Percentiles rank a stretch among this genome's conserved stretches.
These are phyloP conservation scores for Apiospora saccharicola DNA, from an alignment of 2,329 filamentous ascomycete species.

Conservation along the genomic window DNA sequence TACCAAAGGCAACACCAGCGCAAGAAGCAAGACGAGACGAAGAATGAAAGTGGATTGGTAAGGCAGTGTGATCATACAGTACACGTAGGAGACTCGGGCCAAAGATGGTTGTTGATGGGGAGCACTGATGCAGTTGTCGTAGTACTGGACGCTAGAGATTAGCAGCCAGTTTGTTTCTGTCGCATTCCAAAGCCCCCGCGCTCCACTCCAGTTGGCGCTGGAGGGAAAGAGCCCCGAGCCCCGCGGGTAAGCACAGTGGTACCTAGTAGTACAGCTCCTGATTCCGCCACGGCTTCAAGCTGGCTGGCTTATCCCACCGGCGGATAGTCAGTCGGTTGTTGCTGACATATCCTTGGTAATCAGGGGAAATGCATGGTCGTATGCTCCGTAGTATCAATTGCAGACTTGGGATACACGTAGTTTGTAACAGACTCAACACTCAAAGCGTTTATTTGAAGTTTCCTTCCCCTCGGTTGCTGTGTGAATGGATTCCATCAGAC, in stretches of 20 bases:
- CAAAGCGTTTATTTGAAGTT: background rate
- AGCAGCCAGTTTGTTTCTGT: background rate
- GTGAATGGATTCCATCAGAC: slow-evolving; percentile 3
- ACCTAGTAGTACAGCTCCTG: background rate
- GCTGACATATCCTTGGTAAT: slow-evolving; percentile 44
- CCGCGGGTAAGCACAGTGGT: background rate
- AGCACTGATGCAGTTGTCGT: background rate
- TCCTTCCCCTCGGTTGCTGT: background rate
- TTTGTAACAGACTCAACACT: background rate
- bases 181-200: background rate
- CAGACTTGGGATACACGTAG: background rate
- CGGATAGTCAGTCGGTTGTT: slow-evolving; percentile 11
- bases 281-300: background rate
- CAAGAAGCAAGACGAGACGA: background rate
- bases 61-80: slow-evolving; percentile 12
- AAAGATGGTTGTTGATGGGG: background rate
- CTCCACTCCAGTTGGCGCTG: background rate
- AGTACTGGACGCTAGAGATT: slow-evolving; percentile 1
- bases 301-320: slow-evolving; percentile 13
- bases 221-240: background rate
- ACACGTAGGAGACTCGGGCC: background rate
- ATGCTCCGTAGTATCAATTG: background rate
- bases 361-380: slow-evolving; percentile 20
- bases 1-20: background rate
- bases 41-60: background rate